Percentiles rank a stretch among this genome's conserved stretches.
These are phyloP conservation scores for Vinca major DNA, from an alignment of 305 asterid genomes.

Conservation along the genomic window DNA sequence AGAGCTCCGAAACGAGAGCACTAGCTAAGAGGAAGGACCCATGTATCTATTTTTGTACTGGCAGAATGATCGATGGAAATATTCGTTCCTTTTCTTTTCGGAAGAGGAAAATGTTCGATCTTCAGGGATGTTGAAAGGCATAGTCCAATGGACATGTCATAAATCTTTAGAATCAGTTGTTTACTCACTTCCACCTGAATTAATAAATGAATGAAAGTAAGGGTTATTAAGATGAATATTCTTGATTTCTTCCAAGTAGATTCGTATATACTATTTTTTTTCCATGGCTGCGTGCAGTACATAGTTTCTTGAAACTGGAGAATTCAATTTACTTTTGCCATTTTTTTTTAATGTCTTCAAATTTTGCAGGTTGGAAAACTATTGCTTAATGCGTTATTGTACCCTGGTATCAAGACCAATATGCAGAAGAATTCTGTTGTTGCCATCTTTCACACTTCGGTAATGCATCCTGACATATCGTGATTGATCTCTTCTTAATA, in stretches of 20 bases:
- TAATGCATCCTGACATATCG: constrained; percentile 24
- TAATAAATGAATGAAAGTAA: too few species aligned
- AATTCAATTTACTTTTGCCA: neutral
- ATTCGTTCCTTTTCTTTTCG: too few species aligned
- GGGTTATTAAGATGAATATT: neutral
- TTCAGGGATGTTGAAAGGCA: too few species aligned
- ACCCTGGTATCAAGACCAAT: constrained; percentile 77
- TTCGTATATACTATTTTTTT: neutral
- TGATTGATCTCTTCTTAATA: neutral
- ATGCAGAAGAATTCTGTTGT: constrained; percentile 67
- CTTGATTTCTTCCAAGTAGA: neutral
- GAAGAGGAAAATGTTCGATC: too few species aligned
- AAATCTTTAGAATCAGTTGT: neutral
- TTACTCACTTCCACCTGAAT: neutral
- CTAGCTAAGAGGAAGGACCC: too few species aligned
- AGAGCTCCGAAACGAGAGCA: too few species aligned
- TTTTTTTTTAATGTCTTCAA: neutral
- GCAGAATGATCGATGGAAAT: too few species aligned
- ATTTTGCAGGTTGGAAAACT: constrained; percentile 71
- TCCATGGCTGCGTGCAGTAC: neutral
- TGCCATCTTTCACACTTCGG: constrained; percentile 80
- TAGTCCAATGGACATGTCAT: neutral
- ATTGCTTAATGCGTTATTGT: constrained; percentile 71
- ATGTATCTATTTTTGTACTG: too few species aligned
- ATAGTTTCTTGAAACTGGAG: neutral